Evolutionary conservation across 176 grass and related monocot species (phyloP), one percentile per base, ranked within the genome.

Genomic region (Carex pumila): DNA sequence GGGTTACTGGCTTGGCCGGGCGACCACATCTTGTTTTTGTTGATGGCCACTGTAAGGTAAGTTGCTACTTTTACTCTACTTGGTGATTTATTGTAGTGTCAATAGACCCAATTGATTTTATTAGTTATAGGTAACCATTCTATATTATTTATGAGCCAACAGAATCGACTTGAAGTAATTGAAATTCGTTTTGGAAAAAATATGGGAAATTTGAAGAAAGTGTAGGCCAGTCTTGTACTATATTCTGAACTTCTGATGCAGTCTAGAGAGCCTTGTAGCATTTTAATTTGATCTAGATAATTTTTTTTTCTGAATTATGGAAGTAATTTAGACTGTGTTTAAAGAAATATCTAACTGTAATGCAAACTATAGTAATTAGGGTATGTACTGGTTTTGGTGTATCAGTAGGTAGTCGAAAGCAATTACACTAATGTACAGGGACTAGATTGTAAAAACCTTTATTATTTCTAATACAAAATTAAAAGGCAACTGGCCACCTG

Each of bases 1-100:
- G 93, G 82, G 89, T 96, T 61, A 90, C 91, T 2, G 57, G 88
- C 82, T 86, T 95, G 57, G 59, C 96, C 1, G 83, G 71, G 14
- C 88, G 91, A 12, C 93, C 96, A 52, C 92, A 94, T 89, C 65
- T 99, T 71, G 71, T 99, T 73, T 99, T 99, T 37, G 30, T 99
- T 58, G 96, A 99, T 88, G 96, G 96, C 8, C 96, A 99, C 83
- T 99, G 96, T 91, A 95, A 95, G 96, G 96, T 99, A 91, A 58
- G n/a, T 84, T 88, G 71, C 4, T 10, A 34, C 86, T 57, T n/a
- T 0, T 84, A 80, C 67, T 70, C 41, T 80, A 78, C 53, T 86
- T 77, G 59, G 21, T 43, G 25, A 57, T 56, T 57, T 18, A 30
- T 78, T 52, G 22, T 75, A 30, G 3, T 54, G 22, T 25, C 47